These are phyloP conservation scores for Aaosphaeria pasadenensis DNA, from an alignment of 2,329 filamentous ascomycete genomes.

Conservation along the genomic window DNA sequence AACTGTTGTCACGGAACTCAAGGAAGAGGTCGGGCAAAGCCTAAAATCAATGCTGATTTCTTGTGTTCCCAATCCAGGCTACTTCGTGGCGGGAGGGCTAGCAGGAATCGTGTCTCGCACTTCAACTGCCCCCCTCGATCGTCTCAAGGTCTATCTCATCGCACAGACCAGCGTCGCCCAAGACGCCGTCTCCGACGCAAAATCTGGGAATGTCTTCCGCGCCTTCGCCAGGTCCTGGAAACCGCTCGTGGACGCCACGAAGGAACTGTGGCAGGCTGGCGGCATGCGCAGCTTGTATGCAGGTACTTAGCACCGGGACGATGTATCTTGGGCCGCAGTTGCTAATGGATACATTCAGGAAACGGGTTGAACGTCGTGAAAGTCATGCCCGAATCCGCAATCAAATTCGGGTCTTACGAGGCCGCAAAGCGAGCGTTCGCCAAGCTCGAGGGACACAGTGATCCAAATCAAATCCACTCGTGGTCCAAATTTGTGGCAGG, in stretches of 20 bases:
- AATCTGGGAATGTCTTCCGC: constrained; percentile 63
- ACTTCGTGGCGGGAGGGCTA: constrained; percentile 92
- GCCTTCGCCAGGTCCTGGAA: constrained; percentile 64
- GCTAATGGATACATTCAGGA: constrained; percentile 51
- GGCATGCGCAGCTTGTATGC: constrained; percentile 89
- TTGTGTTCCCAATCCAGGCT: constrained; percentile 82
- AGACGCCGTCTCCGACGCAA: constrained; percentile 63
- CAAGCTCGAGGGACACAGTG: constrained; percentile 80
- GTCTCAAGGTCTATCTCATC: constrained; percentile 95
- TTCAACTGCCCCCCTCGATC: constrained; percentile 91
- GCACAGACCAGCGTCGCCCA: constrained; percentile 71
- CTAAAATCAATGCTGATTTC: constrained; percentile 52
- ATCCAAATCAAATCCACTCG: constrained; percentile 74
- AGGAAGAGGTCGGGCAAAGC: constrained; percentile 25
- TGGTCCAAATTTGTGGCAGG: constrained; percentile 89
- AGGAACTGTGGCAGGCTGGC: constrained; percentile 79
- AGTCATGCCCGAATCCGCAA: constrained; percentile 97
- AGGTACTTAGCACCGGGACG: constrained; percentile 56
- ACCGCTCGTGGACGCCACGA: constrained; percentile 70
- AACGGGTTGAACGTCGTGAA: constrained; percentile 97
- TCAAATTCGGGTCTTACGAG: constrained; percentile 97
- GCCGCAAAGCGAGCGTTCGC: constrained; percentile 86
- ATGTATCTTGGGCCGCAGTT: not conserved
- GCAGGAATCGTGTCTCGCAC: constrained; percentile 94
- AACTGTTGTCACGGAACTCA: constrained; percentile 24